Base-by-base conservation (phyloP, 306 rosid species). In the Medicago arabica region DNA sequence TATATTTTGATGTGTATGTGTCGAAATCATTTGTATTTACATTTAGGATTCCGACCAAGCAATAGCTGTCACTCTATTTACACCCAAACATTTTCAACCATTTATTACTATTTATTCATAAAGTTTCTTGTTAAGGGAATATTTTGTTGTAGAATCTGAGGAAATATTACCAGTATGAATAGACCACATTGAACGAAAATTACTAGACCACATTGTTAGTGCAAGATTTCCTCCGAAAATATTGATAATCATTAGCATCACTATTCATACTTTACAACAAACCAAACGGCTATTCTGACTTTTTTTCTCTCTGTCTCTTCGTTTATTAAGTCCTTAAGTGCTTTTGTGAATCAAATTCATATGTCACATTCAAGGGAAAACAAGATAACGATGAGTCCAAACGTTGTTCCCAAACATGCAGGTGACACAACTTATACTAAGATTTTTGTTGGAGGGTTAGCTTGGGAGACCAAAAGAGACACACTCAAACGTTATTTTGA, bases 401-500 rank as follows among this genome's bases (percentile, higher is more conserved):
- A 55, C 81, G 39, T 62, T 79, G 15, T 9, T 19, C 31, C 61
- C 0, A 55, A 21, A 76, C 86, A 71, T 14, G 53, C 34, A 72
- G 80, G 78, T 38, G 86, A 82, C 83, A 79, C 90, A 8, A 84
- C 90, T 19, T 75, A 63, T 71, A 84, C 88, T 28, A 87, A 85
- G 85, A 85, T 87, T 83, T 87, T 87, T 73, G 91, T 87, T 9
- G 91, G 91, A 74, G 91, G 91, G 2, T 72, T 87, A 49, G 88
- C 91, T 34, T 87, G 91, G 91, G 83, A 82, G 67, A 87, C 88
- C 0, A 83, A 87, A 34, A 85, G 76, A 76, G 88, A 87, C 69
- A 67, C 80, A 4, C 55, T 87, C 1, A 83, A 75, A 75, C 73
- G 58, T n/a, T 82, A 82, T 54, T 87, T 87, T 76, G 91, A 87